Evolutionary conservation across 768 basidiomycete species (phyloP), one percentile per base, ranked within the genome.

Genomic region (Hortiboletus flavorubellus): DNA sequence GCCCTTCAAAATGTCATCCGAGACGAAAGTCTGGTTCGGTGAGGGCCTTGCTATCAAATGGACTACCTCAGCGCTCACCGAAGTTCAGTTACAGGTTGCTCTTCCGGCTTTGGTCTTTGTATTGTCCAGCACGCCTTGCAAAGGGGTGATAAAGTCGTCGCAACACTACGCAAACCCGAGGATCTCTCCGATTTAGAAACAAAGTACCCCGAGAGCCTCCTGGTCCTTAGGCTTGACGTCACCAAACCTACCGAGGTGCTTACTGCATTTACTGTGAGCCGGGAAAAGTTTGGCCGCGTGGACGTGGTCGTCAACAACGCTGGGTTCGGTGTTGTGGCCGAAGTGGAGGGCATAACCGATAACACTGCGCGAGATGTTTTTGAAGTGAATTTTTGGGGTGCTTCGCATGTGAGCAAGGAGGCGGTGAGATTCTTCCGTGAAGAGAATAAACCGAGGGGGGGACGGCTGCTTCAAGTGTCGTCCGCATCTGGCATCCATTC

Each of bases 331-430:
- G n/a, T 63, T 6, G 29, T 72, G 6, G 67, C 67, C 23, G 76
- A 76, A 60, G 63, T 73, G 12, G 76, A 78, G 54, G 69, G 58
- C 8, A 70, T 67, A 0, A 51, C 68, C 0, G 73, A 74, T 7
- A 64, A 67, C 15, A 65, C 51, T 29, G 77, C 76, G 0, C 68
- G 74, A 14, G 39, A 49, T 8, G 49, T 73, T 16, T 72, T 80
- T 37, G 78, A 79, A 49, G 71, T 78, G 11, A 66, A 73, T 41
- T 80, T 79, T 51, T 78, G 78, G 76, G 78, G 75, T 0, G 73
- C 76, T 0, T 76, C 71, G 5, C 58, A 73, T 48, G 67, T 80
- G 44, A 70, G 64, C 34, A 72, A 59, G 51, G 65, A 73, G 67
- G 76, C 74, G 23, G 47, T 61, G 40, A 43, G 41, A 34, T 49